Conservation (phyloP, 371 early-diverging fungal species). For the Mucor racemosus region DNA sequence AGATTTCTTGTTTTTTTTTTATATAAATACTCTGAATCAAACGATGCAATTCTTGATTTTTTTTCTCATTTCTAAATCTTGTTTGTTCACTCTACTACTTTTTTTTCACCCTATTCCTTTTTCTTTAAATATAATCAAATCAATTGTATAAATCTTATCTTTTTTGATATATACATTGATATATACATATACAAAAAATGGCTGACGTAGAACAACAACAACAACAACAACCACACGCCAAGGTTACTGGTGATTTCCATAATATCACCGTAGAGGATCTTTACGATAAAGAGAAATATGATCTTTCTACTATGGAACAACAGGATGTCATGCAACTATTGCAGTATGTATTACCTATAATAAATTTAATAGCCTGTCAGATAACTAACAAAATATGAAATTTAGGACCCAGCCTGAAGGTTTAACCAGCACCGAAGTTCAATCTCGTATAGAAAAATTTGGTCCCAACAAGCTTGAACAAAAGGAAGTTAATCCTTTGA, state of each 20-base stretch:
- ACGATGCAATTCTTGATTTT: neutral
- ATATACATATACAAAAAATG: slow-evolving; percentile 13
- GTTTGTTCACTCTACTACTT: neutral
- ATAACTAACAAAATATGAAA: neutral
- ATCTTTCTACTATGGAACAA: slow-evolving; percentile 78
- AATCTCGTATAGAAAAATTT: slow-evolving; percentile 65
- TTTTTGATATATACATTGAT: neutral
- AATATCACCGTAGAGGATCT: slow-evolving; percentile 68
- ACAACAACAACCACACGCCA: slow-evolving; percentile 28
- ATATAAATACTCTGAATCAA: slow-evolving; percentile 1
- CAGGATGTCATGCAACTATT: slow-evolving; percentile 71
- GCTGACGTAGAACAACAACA: slow-evolving; percentile 27
- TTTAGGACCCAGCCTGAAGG: slow-evolving; percentile 61
- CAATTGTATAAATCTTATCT: neutral
- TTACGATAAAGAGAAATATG: slow-evolving; percentile 80
- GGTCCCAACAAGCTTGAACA: slow-evolving; percentile 73
- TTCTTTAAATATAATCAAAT: neutral
- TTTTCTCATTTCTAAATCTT: neutral
- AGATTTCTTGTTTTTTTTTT: neutral
- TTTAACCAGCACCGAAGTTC: slow-evolving; percentile 65
- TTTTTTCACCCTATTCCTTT: neutral
- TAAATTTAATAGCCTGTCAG: neutral
- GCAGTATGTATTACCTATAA: slow-evolving; percentile 49
- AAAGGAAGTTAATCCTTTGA: slow-evolving; percentile 76
- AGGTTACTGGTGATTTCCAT: slow-evolving; percentile 34